phyloP scores from a whole-genome alignment of 2,329 filamentous ascomycete species.

The Paracoccidioides brasiliensis region DNA sequence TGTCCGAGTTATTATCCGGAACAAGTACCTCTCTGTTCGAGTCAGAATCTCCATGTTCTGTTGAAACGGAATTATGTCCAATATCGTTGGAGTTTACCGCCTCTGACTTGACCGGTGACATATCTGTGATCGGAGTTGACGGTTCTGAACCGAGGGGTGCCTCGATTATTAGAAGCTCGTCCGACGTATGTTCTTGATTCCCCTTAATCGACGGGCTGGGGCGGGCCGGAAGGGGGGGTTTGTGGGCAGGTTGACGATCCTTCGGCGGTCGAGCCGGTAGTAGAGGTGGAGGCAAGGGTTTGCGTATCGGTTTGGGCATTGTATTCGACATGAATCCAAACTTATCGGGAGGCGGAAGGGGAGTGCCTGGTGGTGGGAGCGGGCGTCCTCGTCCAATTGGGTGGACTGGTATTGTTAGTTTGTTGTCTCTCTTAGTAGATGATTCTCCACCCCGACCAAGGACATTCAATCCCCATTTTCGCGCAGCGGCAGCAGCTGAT shows the following conservation, averaged over 20 bases:
- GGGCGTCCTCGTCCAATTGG: slow-evolving; percentile 76
- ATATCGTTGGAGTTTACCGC: neutral
- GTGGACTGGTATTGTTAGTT: slow-evolving; percentile 40
- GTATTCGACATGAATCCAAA: slow-evolving; percentile 43
- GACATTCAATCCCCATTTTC: slow-evolving; percentile 46
- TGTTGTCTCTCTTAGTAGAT: slow-evolving; percentile 27
- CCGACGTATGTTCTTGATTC: slow-evolving; percentile 24
- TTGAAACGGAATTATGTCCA: neutral
- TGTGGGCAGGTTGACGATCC: slow-evolving; percentile 24
- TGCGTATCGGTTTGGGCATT: slow-evolving; percentile 50
- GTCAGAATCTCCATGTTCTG: neutral
- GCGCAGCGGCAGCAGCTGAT: slow-evolving; percentile 43
- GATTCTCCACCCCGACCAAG: slow-evolving; percentile 31
- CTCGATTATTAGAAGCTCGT: slow-evolving; percentile 51
- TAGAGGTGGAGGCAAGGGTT: slow-evolving; percentile 40
- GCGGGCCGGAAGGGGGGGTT: slow-evolving; percentile 40
- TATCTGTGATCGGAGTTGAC: slow-evolving; percentile 6
- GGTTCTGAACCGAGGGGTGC: slow-evolving; percentile 47
- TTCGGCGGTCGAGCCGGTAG: slow-evolving; percentile 22
- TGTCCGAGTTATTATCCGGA: neutral
- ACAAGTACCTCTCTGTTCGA: neutral
- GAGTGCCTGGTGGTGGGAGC: slow-evolving; percentile 65
- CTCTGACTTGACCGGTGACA: neutral
- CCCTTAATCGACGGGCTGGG: slow-evolving; percentile 20
- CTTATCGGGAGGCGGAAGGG: slow-evolving; percentile 56